Base-by-base conservation (phyloP, 805 yeast species). In the Yarrowia yakushimensis region DNA sequence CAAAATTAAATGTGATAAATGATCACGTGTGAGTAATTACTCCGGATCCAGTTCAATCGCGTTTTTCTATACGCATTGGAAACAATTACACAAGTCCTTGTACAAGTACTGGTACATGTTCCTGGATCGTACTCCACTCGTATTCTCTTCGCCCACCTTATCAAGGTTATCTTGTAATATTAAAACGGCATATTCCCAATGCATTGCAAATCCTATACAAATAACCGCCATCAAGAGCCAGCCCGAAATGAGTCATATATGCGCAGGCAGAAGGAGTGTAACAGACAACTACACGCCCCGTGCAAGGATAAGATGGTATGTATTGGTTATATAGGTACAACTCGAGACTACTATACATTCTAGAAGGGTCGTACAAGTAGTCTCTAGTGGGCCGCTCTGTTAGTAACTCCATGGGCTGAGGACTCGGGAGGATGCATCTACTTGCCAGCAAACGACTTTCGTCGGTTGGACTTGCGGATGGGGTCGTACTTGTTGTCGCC, bases 401-500 rank as follows among this genome's bases (percentile, higher is more conserved):
- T 17, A 33, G 36, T 7, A 15, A 15, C 17, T n/a, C 15, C 18
- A n/a, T 25, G 48, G 9, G 48, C 17, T 15, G 45, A 15, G 23
- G 41, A 41, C n/a, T n/a, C n/a, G n/a, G n/a, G 36, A 31, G 46
- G 46, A 18, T 28, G 33, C 54, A 4, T n/a, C 20, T 23, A 48
- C 55, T 48, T 48, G 39, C 55, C 39, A 12, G 42, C 59, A 45
- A 59, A 31, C 15, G 55, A 59, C 59, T 59, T 45, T 15, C 62
- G 59, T 13, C 39, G 62, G 55, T 59, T 33, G 57, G 33, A 30
- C 60, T 48, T 43, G 18, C 42, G 63, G 13, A 34, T 34, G 37
- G 63, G 60, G 25, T 60, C 37, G 46, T 57, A 39, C 45, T 37
- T 28, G 37, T 48, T 28, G 20, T 55, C 48, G 6, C 48, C 61